Base-by-base conservation (phyloP, 768 basidiomycete species). In the Amanita molliuscula region DNA sequence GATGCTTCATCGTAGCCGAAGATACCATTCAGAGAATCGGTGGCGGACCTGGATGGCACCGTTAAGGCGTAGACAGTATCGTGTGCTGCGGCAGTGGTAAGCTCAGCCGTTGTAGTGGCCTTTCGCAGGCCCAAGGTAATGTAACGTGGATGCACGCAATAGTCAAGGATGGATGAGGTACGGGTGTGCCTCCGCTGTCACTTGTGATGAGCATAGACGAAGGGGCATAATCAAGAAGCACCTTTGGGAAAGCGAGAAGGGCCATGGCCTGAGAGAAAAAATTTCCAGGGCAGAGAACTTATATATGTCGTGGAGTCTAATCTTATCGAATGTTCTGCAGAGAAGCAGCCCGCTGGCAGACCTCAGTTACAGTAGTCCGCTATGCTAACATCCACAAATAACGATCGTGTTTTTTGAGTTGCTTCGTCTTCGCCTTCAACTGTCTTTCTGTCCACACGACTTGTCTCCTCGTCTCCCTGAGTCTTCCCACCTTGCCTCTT, bases 61-160 rank as follows among this genome's bases (percentile, higher is more conserved):
- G 66, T 62, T 10, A 61, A 61, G 20, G 61, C 64, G 37, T 56
- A 60, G 15, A 58, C 61, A 34, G 56, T 52, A 20, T 63, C 57
- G 6, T 53, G 57, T 20, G 57, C 51, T n/a, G 59, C 54, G 25
- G 38, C 51, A 31, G 56, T 54, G 40, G 57, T 60, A 16, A 59
- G 49, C 1, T 50, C 47, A 0, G 54, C 56, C 0, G 65, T 58
- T 16, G 63, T 55, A 16, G 50, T 48, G 4, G 59, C 54, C 53
- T 61, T 66, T 10, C 61, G 48, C 35, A 61, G 50, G 28, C 62
- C 62, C 41, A 61, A 34, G 13, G 49, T 44, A 23, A 49, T 49
- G 20, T 38, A 6, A 33, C 21, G 48, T 6, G 37, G 28, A 13
- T 18, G 28, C 42, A 49, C 42, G 29, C 25, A 42, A 38, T 42